Percentiles rank a stretch among this genome's conserved stretches.
These are phyloP conservation scores for Entomortierella lignicola DNA, from an alignment of 192 early-diverging fungal species.

Conservation along the genomic window DNA sequence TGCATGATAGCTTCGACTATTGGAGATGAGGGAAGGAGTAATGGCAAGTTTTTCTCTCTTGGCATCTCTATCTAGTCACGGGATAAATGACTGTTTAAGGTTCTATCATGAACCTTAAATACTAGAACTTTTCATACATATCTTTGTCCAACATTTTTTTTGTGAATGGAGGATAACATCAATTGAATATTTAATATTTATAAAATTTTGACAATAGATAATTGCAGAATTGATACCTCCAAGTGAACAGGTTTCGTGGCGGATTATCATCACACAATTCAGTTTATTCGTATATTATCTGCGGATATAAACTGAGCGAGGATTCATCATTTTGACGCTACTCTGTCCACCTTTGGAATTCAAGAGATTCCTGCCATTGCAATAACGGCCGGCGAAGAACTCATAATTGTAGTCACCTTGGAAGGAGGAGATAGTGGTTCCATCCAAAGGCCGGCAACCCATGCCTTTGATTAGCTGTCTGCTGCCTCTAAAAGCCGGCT, in stretches of 20 bases:
- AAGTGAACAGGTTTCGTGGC: too few species aligned
- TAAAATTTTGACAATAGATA: too few species aligned
- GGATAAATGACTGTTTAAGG: too few species aligned
- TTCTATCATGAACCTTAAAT: too few species aligned
- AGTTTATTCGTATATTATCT: constrained; percentile 4
- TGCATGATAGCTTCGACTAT: constrained; percentile 13
- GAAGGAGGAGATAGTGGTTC: constrained; percentile 22
- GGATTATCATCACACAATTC: too few species aligned
- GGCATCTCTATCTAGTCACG: too few species aligned
- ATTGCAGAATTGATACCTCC: too few species aligned
- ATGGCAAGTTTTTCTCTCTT: too few species aligned
- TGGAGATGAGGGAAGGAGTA: neutral
- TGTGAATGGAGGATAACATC: too few species aligned
- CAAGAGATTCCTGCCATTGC: constrained; percentile 10
- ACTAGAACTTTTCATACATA: too few species aligned
- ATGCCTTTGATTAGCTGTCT: constrained; percentile 15
- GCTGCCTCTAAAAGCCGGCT: constrained; percentile 3
- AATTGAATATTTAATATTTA: too few species aligned
- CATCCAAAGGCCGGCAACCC: constrained; percentile 19
- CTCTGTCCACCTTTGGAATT: constrained; percentile 8
- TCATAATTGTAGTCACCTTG: constrained; percentile 25
- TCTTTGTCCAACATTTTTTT: too few species aligned
- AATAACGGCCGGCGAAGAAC: constrained; percentile 7
- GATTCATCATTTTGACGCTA: constrained; percentile 4
- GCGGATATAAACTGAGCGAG: constrained; percentile 25